Evolutionary conservation across 176 grass and related monocot genomes (phyloP), one percentile per base, ranked within the genome.

Genomic region (Oryza meyeriana): DNA sequence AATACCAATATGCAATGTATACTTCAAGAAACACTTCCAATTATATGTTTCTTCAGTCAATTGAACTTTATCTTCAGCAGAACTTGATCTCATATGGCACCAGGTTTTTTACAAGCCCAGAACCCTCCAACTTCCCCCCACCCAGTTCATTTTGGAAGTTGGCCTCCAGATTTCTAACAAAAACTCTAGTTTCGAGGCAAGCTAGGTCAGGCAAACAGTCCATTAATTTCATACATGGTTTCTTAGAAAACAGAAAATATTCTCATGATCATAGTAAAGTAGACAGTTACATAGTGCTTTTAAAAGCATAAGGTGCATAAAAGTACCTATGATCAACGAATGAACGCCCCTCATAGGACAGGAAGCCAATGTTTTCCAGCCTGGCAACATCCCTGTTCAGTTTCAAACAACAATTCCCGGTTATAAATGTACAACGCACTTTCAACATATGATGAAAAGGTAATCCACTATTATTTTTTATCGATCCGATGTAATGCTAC

Each of bases 271-370:
- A 45, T 75, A 27, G 34, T 4, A 44, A 70, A 50, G 50, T 14
- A 67, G 8, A 71, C 50, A 26, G 33, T 79, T 35, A 48, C 12
- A 40, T 17, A 48, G 31, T 76, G 10, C 24, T 57, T 81, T 64
- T n/a, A 81, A 13, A 87, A 80, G 22, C 48, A 44, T 35, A 41
- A 45, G 14, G 45, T 36, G 30, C 0, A 13, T 16, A 14, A n/a
- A 77, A 57, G 13, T 79, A 94, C 92, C 92, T 89, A 76, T 35
- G 47, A 74, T 55, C 12, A 32, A 74, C 4, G 14, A 63, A 78
- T 26, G 64, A 89, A 89, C 17, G 68, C 31, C 38, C 64, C 26
- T 33, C 22, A 70, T 3, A 42, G 68, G 5, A n/a, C 65, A 80
- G 80, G 30, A 65, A 6, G 44, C 82, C 44, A 80, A 81, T 17